These are phyloP conservation scores for Catunica adiposa DNA, from an alignment of 2,329 filamentous ascomycete genomes.

Conservation along the genomic window DNA sequence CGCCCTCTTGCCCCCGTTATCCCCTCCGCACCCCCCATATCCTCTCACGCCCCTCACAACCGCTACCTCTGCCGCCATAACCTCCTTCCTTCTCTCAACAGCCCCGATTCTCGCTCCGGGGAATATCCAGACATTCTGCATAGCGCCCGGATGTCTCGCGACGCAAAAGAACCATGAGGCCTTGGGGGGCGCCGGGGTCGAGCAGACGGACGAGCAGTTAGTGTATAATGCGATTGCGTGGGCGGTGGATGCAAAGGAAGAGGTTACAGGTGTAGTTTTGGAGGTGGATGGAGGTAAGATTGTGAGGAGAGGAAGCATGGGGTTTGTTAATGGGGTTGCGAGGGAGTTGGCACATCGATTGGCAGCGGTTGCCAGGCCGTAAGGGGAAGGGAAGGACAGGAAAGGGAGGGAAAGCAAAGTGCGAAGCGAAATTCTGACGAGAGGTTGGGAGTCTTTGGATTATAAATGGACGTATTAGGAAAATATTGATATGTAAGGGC, in stretches of 20 bases:
- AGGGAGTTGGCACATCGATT: background rate
- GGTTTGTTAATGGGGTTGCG: background rate
- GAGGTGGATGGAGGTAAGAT: background rate
- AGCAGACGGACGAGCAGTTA: background rate
- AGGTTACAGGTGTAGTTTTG: background rate
- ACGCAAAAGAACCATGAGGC: background rate
- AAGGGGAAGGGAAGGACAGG: too few species aligned
- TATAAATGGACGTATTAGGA: too few species aligned
- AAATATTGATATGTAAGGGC: too few species aligned
- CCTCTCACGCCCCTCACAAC: background rate
- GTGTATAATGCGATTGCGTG: background rate
- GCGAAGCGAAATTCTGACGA: too few species aligned
- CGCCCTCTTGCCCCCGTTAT: background rate
- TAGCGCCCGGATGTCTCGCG: background rate
- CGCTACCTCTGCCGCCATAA: background rate
- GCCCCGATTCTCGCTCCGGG: background rate
- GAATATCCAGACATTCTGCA: background rate
- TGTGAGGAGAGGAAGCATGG: background rate
- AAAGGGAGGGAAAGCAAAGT: too few species aligned
- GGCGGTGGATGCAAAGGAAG: background rate
- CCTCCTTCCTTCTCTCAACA: background rate
- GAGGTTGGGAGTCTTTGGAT: too few species aligned
- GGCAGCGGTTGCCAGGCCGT: background rate
- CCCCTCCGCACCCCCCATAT: background rate
- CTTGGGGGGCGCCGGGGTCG: background rate